phyloP scores from a whole-genome alignment of 768 basidiomycete species.

The Boletus reticulatus region DNA sequence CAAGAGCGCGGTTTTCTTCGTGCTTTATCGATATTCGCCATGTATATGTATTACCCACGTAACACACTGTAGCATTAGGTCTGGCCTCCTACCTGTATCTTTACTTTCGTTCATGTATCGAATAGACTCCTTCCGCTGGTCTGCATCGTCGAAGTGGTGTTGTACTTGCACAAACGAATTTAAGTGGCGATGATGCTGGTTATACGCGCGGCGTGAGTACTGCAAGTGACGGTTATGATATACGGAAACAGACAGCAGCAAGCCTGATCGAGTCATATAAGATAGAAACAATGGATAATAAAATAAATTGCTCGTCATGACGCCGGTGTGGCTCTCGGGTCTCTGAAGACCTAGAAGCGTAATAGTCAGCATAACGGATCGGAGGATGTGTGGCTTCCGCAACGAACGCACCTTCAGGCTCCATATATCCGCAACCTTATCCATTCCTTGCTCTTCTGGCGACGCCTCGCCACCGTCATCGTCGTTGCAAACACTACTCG shows the following conservation, averaged over 20 bases:
- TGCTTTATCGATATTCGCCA: background rate
- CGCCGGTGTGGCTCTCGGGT: constrained; percentile 34
- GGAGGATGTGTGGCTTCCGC: background rate
- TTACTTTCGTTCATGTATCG: constrained; percentile 17
- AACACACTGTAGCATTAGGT: constrained; percentile 23
- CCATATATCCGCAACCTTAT: constrained; percentile 71
- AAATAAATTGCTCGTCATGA: constrained; percentile 27
- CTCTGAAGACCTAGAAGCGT: constrained; percentile 41
- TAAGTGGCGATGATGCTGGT: background rate
- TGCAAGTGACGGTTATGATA: constrained; percentile 1
- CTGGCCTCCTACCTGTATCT: constrained; percentile 13
- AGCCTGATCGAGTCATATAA: background rate
- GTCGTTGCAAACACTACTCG: constrained; percentile 35
- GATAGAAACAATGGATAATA: constrained; percentile 12
- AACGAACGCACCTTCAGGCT: constrained; percentile 55
- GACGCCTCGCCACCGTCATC: constrained; percentile 34
- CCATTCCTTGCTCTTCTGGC: constrained; percentile 36
- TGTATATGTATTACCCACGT: constrained; percentile 7
- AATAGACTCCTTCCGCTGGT: constrained; percentile 5
- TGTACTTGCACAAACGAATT: background rate
- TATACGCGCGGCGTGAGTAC: background rate
- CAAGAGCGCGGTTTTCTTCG: background rate
- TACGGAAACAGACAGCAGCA: constrained; percentile 3
- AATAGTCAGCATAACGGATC: background rate
- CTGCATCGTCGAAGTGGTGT: background rate